Base-by-base conservation (phyloP, 768 basidiomycete genomes). In the Podaxis carcinomalis region DNA sequence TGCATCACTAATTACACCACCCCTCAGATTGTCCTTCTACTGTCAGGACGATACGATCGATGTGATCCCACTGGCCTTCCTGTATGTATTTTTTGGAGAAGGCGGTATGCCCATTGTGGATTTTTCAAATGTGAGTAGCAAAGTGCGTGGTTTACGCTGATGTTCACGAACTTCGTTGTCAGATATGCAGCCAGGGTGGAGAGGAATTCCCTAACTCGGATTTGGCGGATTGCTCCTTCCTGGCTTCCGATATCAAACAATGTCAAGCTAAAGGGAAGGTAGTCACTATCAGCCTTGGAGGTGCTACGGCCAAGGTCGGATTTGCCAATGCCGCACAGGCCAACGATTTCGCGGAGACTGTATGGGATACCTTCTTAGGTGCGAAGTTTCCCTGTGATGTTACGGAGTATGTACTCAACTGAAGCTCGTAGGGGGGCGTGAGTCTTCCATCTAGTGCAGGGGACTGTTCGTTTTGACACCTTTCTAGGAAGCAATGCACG, bases 321-420 rank as follows among this genome's bases (percentile, higher is more conserved):
- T 89, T 90, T 68, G 70, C 70, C 44, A 81, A 77, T 61, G 84
- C 83, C 57, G 69, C 76, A 0, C 77, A 86, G 64, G 89, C 83
- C 6, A 62, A 68, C 6, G 68, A 70, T 10, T 89, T 88, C 63
- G 88, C 85, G 1, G 72, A 82, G 55, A 80, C 79, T 0, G 80
- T 90, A 56, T 90, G 89, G 89, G 76, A 88, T 67, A 66, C 85
- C 59, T 89, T 90, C 72, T 77, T 91, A 40, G 89, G 87, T 74
- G 58, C 39, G 73, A 59, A 2, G 25, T 19, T 11, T 14, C 46
- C 46, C 10, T n/a, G 39, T 53, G 13, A 25, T 58, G 14, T 21
- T 37, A 19, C 49, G 57, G n/a, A 52, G 49, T 55, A 51, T 52
- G 32, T 32, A 11, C 35, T 49, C 39, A 61, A 28, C 54, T 39